Percentiles rank a stretch among this genome's conserved stretches.
Conservation (phyloP, 257 asterid species). For the Ligustrum vulgare region DNA sequence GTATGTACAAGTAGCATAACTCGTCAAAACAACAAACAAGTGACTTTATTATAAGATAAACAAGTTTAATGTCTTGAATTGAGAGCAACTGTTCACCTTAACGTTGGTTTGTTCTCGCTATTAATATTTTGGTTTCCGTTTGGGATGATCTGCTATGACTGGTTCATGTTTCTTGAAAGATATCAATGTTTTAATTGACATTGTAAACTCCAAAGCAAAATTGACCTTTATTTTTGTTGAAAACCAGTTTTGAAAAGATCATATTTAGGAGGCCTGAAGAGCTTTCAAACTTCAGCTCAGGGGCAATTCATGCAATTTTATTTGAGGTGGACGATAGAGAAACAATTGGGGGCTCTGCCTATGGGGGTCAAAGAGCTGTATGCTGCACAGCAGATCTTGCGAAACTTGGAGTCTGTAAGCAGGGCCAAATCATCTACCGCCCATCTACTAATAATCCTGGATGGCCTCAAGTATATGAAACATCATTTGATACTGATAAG, state of each 20-base stretch:
- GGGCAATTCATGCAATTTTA: constrained; percentile 61
- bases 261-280: constrained; percentile 72
- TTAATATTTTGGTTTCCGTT: background rate
- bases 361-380: constrained; percentile 95
- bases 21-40: background rate
- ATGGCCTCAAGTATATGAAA: constrained; percentile 88
- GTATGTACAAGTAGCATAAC: too few species aligned
- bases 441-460: constrained; percentile 73
- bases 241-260: constrained; percentile 74
- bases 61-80: background rate
- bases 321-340: constrained; percentile 95
- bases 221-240: constrained; percentile 31
- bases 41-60: background rate
- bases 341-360: constrained; percentile 86
- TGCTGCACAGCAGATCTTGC: constrained; percentile 93
- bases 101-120: background rate
- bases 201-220: background rate
- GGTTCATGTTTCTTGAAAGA: background rate
- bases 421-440: constrained; percentile 78
- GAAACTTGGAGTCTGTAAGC: constrained; percentile 87
- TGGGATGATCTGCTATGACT: background rate
- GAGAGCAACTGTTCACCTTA: background rate
- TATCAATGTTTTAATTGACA: background rate
- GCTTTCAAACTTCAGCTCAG: constrained; percentile 69
- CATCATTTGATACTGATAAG: constrained; percentile 55